Evolutionary conservation across 768 basidiomycete species (phyloP), one percentile per base, ranked within the genome.

Genomic region (Coprinopsis sp.): DNA sequence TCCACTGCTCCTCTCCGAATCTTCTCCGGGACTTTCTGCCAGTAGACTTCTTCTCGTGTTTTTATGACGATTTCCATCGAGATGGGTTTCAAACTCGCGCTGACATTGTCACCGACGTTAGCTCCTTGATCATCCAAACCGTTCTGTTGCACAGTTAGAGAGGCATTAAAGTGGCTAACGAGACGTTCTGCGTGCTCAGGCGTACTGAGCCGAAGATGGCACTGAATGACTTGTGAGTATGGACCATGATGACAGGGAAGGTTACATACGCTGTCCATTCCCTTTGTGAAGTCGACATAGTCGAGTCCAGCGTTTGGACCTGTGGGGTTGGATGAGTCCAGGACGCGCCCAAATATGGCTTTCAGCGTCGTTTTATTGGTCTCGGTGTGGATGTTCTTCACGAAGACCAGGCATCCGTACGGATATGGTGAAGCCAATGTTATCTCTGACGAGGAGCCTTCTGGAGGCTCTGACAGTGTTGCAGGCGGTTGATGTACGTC

Each of bases 301-400:
- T 91, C 85, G 23, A 91, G 61, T 2, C 70, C 77, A 49, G 27
- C 33, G 55, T 47, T 22, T 51, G 44, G 19, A 24, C 23, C 21
- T 47, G 39, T 7, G 22, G 14, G 16, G 27, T 37, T 6, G 51
- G 29, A 22, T 10, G 16, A 10, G 18, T 55, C 50, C 34, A 80
- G 72, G 2, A 77, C 71, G 6, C 57, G 58, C 0, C 69, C 55
- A 50, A 90, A 82, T 4, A 88, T 59, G 2, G 68, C 60, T 33
- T 79, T 82, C 13, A 92, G 69, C 0, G 85, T 83, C 0, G 90
- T 91, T 62, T 90, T 91, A 60, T 90, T 92, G 22, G 88, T 87
- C 47, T 81, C 79, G 2, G 77, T 68, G 49, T 90, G 84, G 6
- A 91, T 57, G 58, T 87, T 75, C 33, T 81, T 79, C 5, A 80